Evolutionary conservation across 1,284 basidiomycete genomes (phyloP).

Genomic region (Inonotus obliquus): DNA sequence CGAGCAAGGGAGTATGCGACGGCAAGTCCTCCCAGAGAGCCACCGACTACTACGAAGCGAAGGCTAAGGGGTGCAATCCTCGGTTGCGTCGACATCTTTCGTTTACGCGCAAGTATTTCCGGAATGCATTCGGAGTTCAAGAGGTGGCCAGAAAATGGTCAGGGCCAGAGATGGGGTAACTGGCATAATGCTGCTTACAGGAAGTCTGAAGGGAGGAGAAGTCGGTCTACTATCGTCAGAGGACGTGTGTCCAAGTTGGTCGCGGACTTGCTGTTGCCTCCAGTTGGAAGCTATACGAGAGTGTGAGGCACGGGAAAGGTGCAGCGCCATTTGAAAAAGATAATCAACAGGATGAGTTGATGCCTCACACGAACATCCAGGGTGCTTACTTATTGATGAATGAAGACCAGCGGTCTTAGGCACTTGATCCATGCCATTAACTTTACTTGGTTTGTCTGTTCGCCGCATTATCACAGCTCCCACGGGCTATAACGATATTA

Average conservation of each 20-base stretch:
- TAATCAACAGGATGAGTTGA: neutral
- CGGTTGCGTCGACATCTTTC: slow-evolving; percentile 7
- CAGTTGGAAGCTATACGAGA: slow-evolving; percentile 15
- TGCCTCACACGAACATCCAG: neutral
- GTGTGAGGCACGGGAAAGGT: neutral
- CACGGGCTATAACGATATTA: neutral
- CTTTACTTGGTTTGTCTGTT: neutral
- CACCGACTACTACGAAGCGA: slow-evolving; percentile 24
- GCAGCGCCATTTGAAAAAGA: neutral
- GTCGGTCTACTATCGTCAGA: slow-evolving; percentile 10
- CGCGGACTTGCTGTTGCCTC: slow-evolving; percentile 18
- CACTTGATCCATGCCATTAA: neutral
- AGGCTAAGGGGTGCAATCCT: slow-evolving; percentile 18
- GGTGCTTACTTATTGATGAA: slow-evolving; percentile 5
- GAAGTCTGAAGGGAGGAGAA: slow-evolving; percentile 12
- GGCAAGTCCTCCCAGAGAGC: slow-evolving; percentile 39
- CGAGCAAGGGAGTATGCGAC: slow-evolving; percentile 43
- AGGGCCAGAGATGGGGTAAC: neutral
- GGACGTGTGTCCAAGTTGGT: slow-evolving; percentile 16
- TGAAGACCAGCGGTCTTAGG: neutral
- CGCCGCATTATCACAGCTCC: neutral
- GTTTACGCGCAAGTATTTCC: neutral
- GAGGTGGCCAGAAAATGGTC: neutral
- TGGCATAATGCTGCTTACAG: slow-evolving; percentile 4
- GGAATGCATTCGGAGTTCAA: neutral